A percentile compares a stretch with the other conserved stretches of the same genome.
These are phyloP conservation scores for Immersiella caudata DNA, from an alignment of 495 filamentous ascomycete genomes.

Conservation along the genomic window DNA sequence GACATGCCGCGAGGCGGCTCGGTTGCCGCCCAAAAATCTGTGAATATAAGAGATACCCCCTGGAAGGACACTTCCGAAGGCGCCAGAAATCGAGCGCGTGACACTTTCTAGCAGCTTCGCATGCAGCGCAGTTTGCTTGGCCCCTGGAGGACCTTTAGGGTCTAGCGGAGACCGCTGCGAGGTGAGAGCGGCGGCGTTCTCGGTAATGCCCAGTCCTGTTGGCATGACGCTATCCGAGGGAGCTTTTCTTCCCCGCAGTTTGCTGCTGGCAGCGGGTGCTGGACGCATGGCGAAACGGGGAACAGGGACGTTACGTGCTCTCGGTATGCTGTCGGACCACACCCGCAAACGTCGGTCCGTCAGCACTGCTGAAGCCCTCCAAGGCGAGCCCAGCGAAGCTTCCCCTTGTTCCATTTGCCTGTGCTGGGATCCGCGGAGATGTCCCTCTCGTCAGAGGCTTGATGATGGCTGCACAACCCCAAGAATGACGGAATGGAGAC, in stretches of 20 bases:
- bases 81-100: neutral
- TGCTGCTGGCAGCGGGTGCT: neutral
- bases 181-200: neutral
- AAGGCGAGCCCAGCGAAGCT: neutral
- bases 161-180: neutral
- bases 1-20: neutral
- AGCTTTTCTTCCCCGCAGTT: conserved; percentile 21
- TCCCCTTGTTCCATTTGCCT: neutral
- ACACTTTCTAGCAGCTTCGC: neutral
- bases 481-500: conserved; percentile 24
- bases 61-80: neutral
- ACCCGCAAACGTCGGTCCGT: neutral
- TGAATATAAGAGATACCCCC: neutral
- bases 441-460: conserved; percentile 14
- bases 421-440: conserved; percentile 35
- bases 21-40: neutral
- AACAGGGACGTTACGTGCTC: conserved; percentile 20
- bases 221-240: conserved; percentile 14
- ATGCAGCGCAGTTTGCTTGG: neutral
- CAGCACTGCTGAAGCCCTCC: neutral
- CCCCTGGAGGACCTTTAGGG: neutral
- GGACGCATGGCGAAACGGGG: conserved; percentile 14
- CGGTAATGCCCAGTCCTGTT: neutral
- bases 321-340: conserved; percentile 14
- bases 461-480: conserved; percentile 25